Percentiles rank a stretch among this genome's conserved stretches.
Conservation (phyloP, 768 basidiomycete genomes). For the Mycena albidolilacea region DNA sequence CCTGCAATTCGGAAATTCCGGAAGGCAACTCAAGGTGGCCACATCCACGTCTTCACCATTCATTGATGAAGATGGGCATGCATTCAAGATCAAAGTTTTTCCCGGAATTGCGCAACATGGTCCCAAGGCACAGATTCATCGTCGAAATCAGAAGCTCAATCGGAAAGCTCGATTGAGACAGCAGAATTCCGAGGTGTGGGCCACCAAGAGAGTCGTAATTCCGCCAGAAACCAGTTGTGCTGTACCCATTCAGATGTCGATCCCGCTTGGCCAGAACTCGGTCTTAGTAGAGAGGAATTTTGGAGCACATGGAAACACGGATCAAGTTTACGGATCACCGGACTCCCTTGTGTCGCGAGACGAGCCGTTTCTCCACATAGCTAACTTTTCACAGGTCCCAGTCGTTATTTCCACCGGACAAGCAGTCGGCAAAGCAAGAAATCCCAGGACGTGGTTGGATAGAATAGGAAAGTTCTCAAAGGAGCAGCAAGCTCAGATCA, state of each 20-base stretch:
- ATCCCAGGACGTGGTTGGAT: too few species aligned
- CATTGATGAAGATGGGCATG: constrained; percentile 22
- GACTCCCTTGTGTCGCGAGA: constrained; percentile 35
- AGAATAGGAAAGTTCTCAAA: too few species aligned
- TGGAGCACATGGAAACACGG: constrained; percentile 7
- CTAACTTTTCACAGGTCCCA: neutral
- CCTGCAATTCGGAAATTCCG: constrained; percentile 12
- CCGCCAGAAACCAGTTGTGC: constrained; percentile 30
- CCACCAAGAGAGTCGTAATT: constrained; percentile 28
- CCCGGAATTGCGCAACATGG: constrained; percentile 5
- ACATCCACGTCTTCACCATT: neutral
- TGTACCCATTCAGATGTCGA: constrained; percentile 13
- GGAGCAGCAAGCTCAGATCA: too few species aligned
- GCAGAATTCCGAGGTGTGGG: constrained; percentile 21
- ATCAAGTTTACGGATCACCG: constrained; percentile 26
- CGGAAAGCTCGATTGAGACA: neutral
- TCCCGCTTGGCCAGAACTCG: neutral
- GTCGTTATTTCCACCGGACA: too few species aligned
- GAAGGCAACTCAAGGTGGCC: neutral
- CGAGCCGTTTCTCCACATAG: neutral
- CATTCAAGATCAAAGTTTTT: constrained; percentile 15
- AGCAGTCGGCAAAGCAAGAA: too few species aligned
- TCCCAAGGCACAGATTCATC: constrained; percentile 16
- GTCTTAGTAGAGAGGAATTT: constrained; percentile 38
- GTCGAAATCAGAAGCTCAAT: constrained; percentile 13